Base-by-base conservation (phyloP, 306 rosid species). In the Malus sieversii region DNA sequence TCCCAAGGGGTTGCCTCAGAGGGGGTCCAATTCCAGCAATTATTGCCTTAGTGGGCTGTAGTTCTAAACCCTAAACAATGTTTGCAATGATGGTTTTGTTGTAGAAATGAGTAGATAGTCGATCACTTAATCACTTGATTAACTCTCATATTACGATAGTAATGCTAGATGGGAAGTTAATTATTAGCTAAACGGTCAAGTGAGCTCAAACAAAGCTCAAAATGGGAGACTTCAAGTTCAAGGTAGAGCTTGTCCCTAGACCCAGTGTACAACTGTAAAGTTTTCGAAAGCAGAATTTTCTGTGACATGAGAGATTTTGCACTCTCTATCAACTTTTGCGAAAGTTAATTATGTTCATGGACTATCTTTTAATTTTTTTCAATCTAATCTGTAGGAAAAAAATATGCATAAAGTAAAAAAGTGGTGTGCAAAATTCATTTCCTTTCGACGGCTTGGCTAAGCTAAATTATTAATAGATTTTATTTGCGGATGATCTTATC, bases 151-250 rank as follows among this genome's bases (percentile, higher is more conserved):
- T 51, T 51, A 16, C 18, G 55, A 51, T 5, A 51, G 8, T 51
- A 20, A 67, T 69, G 65, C 30, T 23, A 70, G 14, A 44, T 7
- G 68, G 44, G 44, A 16, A 29, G 22, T 52, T 80, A 23, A 72
- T 81, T 61, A 72, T 80, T 53, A 65, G 68, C 51, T 16, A 71
- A 84, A 73, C 71, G 78, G 82, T 70, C 73, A 40, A 71, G 29
- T 55, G 68, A 20, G 65, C 35, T 48, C 63, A 48, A 19, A 69
- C 55, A 68, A 60, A 77, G 65, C 72, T 44, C 35, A 23, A 53
- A 62, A 61, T 79, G 53, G 77, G 38, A 23, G 63, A 29, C 67
- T 38, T 38, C 42, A 38, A 38, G 42, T 38, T 38, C 42, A 38
- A 38, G 42, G 42, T 38, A 42, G 64, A 0, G 75, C 38, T 58